Base-by-base conservation (phyloP, 1,284 basidiomycete genomes). In the Ceratobasidium sp. region DNA sequence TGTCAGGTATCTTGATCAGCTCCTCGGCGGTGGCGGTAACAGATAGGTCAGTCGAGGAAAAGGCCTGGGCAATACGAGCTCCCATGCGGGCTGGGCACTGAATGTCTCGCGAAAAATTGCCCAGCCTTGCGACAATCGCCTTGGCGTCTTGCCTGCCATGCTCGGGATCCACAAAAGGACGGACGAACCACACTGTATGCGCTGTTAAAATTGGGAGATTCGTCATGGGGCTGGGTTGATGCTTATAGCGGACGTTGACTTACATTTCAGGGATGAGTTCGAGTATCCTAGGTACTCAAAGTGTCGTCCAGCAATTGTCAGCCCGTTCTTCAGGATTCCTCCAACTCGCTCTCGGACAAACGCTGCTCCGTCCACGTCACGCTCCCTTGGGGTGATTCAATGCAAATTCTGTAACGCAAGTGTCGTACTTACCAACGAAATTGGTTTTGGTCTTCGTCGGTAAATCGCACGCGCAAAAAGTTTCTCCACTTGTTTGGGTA, bases 1-100 rank as follows among this genome's bases (percentile, higher is more conserved):
- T 85, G 75, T 90, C 89, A 0, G 73, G 64, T 0, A 81, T 65
- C 1, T 32, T 12, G 2, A 83, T 68, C 7, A 90, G 80, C 72
- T 89, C 83, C 54, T 86, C 84, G 0, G 82, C 81, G 29, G 82
- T 78, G 10, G 87, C 80, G n/a, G 80, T 74, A 13, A 88, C 79
- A 0, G 85, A 83, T 2, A 83, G 80, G 72, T 89, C 87, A 0
- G 89, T 91, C 0, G 89, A 83, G 0, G 89, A 90, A 75, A 91
- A 91, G 0, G 87, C 87, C 74, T 88, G 88, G 1, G 87, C 87
- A 31, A 91, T 81, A 17, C 89, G 80, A 8, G 90, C 89, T 3
- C 84, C 89, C 76, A 87, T 90, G 52, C 88, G 82, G 25, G 89
- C 88, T 1, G 89, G 88, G 71, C 86, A 88, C 55, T 77, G 78